Evolutionary conservation across 345 rosid species (phyloP).

Genomic region (Salix exigua): DNA sequence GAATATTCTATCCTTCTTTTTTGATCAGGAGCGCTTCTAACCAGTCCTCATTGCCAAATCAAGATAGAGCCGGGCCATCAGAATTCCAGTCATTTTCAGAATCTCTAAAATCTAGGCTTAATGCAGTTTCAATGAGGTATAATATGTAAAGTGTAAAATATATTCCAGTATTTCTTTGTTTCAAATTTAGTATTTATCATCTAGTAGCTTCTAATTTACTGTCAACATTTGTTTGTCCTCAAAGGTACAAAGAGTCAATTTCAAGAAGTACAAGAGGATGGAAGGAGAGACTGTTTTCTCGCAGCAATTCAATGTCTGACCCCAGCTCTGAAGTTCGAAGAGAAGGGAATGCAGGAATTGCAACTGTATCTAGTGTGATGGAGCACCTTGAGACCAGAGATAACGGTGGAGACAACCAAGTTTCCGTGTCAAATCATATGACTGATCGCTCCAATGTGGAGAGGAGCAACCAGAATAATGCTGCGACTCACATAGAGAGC

Average conservation of each 20-base stretch:
- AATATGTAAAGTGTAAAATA: neutral
- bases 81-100: conserved; percentile 85
- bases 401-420: conserved; percentile 18
- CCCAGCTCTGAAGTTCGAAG: conserved; percentile 28
- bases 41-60: conserved; percentile 33
- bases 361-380: conserved; percentile 29
- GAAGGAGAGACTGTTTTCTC: conserved; percentile 36
- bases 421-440: conserved; percentile 27
- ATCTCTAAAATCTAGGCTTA: conserved; percentile 65
- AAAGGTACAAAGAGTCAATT: conserved; percentile 29
- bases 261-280: conserved; percentile 33
- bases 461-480: conserved; percentile 25
- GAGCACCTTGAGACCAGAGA: conserved; percentile 37
- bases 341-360: conserved; percentile 25
- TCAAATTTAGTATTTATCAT: neutral
- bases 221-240: neutral
- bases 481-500: conserved; percentile 19
- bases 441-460: conserved; percentile 25
- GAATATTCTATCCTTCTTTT: conserved; percentile 6
- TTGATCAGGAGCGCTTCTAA: conserved; percentile 21
- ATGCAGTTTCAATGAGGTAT: conserved; percentile 80
- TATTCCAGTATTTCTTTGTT: neutral
- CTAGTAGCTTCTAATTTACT: conserved; percentile 3
- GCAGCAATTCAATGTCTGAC: conserved; percentile 19
- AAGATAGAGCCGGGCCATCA: conserved; percentile 84